These are phyloP conservation scores for Epichloe gansuensis DNA, from an alignment of 2,329 filamentous ascomycete genomes.

Conservation along the genomic window DNA sequence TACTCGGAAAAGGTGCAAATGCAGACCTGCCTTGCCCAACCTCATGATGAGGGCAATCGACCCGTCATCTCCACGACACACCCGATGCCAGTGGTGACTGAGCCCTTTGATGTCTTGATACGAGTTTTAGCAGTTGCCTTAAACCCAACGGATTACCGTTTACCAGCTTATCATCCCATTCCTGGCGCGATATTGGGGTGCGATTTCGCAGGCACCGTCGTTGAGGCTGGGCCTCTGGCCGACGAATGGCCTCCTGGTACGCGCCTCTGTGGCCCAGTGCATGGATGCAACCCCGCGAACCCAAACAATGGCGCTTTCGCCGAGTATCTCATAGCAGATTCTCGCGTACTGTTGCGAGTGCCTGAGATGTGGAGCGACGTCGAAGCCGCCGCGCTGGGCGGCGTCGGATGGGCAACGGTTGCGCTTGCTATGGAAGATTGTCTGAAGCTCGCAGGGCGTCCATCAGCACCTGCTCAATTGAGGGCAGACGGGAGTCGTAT, in stretches of 20 bases:
- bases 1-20: neutral
- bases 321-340: constrained; percentile 3
- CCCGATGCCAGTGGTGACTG: neutral
- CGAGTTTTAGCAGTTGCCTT: constrained; percentile 14
- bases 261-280: neutral
- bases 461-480: constrained; percentile 1
- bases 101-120: constrained; percentile 7
- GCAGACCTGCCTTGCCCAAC: neutral
- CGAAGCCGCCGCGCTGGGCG: constrained; percentile 13
- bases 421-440: constrained; percentile 7
- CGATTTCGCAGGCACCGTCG: constrained; percentile 15
- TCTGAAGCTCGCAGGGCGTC: constrained; percentile 5
- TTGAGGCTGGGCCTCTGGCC: neutral
- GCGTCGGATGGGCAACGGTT: constrained; percentile 13
- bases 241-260: neutral
- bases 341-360: constrained; percentile 7
- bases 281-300: neutral
- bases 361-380: constrained; percentile 11
- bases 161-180: constrained; percentile 9
- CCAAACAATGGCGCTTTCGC: neutral
- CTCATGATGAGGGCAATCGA: neutral
- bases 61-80: neutral
- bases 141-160: constrained; percentile 18
- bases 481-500: neutral
- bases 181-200: constrained; percentile 9